Base-by-base conservation (phyloP, 148 eudicot species). In the Nyssa sinensis region DNA sequence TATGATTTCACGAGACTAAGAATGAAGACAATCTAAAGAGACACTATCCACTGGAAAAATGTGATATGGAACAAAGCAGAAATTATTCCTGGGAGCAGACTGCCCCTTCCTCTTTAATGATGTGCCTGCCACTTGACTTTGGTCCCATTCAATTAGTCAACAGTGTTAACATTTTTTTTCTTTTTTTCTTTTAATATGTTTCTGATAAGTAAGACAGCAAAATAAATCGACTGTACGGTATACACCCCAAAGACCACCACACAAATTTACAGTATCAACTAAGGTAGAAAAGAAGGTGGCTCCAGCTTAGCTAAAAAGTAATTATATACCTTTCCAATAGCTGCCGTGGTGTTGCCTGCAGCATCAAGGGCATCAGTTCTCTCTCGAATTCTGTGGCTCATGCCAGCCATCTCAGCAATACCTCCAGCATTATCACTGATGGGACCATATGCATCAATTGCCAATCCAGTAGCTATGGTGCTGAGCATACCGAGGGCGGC, bases 401-500 rank as follows among this genome's bases (percentile, higher is more conserved):
- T 90, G 67, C 97, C 97, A 71, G 97, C 95, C 97, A 93, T 93
- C 84, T 93, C 97, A 71, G 97, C 97, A 70, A 93, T 93, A 31
- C 97, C 97, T 39, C 97, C 97, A 81, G 97, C 97, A 79, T 93
- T 93, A 82, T 93, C 97, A 86, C 97, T 90, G 82, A 93, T 93
- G 69, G 97, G 97, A 64, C 97, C 97, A 82, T 93, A 93, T 4
- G 97, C 97, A 83, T 93, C 97, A 63, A 93, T 93, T 55, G 97
- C 97, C 88, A 93, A 78, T 32, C 97, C 95, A 68, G 95, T 93
- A 23, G 97, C 97, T 30, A 93, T 88, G 63, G 97, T 93, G 77
- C 97, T 93, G 78, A 93, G 76, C 97, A 93, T 93, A 60, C 97
- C 97, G 41, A 93, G 93, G 77, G 97, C 97, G 47, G 97, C 95